phyloP scores from a whole-genome alignment of 305 asterid species.

The Andrographis paniculata region DNA sequence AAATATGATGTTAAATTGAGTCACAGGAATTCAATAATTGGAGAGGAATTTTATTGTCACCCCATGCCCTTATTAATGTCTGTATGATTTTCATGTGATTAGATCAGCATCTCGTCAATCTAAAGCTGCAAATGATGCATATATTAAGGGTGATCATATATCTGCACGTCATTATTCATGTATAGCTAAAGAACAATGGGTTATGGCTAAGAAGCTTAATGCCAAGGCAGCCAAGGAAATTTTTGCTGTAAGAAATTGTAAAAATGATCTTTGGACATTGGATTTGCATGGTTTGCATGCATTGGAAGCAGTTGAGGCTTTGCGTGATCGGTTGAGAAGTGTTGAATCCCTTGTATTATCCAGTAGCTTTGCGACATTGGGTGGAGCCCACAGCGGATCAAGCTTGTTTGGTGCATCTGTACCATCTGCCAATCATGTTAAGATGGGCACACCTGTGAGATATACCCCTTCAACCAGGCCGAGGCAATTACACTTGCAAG shows the following conservation, averaged over 20 bases:
- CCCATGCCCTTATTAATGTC: conserved; percentile 1
- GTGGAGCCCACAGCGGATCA: conserved; percentile 23
- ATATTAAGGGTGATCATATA: conserved; percentile 62
- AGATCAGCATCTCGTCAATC: conserved; percentile 76
- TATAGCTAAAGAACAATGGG: conserved; percentile 73
- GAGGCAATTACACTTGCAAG: conserved; percentile 45
- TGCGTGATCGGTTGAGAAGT: conserved; percentile 49
- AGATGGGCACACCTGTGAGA: conserved; percentile 25
- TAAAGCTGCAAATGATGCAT: conserved; percentile 65
- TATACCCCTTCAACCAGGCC: conserved; percentile 29
- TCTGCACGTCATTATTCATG: conserved; percentile 50
- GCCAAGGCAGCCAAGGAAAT: conserved; percentile 75
- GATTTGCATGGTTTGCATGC: conserved; percentile 96
- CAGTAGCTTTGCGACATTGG: conserved; percentile 17
- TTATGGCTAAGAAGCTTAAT: conserved; percentile 58
- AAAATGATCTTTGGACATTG: conserved; percentile 68
- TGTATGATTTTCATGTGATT: conserved; percentile 21
- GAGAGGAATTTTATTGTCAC: conserved; percentile 1
- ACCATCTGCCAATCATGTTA: conserved; percentile 20
- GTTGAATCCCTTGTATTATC: conserved; percentile 42
- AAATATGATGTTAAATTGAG: no score
- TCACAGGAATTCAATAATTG: neutral
- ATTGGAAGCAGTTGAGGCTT: conserved; percentile 74
- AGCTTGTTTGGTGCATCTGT: conserved; percentile 22
- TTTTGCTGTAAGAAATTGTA: conserved; percentile 40